These are phyloP conservation scores for Hymenoscyphus repandus DNA, from an alignment of 2,329 filamentous ascomycete species.

Conservation along the genomic window DNA sequence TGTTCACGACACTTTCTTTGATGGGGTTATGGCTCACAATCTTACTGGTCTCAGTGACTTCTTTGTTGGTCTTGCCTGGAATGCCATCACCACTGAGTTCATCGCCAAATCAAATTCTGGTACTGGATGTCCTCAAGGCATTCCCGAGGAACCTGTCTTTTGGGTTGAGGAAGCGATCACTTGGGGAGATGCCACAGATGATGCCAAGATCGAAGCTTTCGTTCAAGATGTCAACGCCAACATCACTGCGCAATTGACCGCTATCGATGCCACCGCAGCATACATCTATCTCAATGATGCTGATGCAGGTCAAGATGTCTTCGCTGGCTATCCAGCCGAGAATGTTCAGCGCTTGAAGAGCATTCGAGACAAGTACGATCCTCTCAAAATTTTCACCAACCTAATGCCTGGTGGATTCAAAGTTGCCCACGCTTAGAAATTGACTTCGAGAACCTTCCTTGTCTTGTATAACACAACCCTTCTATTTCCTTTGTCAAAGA, in stretches of 20 bases:
- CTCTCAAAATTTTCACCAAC: slow-evolving; percentile 17
- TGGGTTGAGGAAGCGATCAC: slow-evolving; percentile 16
- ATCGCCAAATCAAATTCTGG: slow-evolving; percentile 7
- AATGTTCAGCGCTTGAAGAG: slow-evolving; percentile 29
- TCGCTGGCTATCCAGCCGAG: slow-evolving; percentile 31
- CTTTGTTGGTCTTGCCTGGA: slow-evolving; percentile 12
- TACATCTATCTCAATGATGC: slow-evolving; percentile 22
- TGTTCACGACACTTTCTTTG: slow-evolving; percentile 18
- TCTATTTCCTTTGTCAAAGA: no score
- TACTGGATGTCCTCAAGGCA: slow-evolving; percentile 14
- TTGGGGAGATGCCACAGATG: slow-evolving; percentile 12
- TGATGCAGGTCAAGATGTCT: slow-evolving; percentile 17
- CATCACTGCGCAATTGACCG: slow-evolving; percentile 13
- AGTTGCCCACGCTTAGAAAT: slow-evolving; percentile 1
- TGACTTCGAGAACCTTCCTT: no score
- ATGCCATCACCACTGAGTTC: slow-evolving; percentile 15
- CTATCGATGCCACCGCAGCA: background rate
- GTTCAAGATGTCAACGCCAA: slow-evolving; percentile 11
- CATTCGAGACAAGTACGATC: slow-evolving; percentile 26
- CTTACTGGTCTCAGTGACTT: slow-evolving; percentile 7
- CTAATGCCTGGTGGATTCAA: slow-evolving; percentile 18
- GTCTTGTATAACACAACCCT: no score
- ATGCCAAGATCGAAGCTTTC: slow-evolving; percentile 10
- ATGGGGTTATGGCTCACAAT: slow-evolving; percentile 4
- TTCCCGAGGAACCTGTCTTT: slow-evolving; percentile 12